phyloP scores from a whole-genome alignment of 208 protist genomes.

The Leptomonas pyrrhocoris region DNA sequence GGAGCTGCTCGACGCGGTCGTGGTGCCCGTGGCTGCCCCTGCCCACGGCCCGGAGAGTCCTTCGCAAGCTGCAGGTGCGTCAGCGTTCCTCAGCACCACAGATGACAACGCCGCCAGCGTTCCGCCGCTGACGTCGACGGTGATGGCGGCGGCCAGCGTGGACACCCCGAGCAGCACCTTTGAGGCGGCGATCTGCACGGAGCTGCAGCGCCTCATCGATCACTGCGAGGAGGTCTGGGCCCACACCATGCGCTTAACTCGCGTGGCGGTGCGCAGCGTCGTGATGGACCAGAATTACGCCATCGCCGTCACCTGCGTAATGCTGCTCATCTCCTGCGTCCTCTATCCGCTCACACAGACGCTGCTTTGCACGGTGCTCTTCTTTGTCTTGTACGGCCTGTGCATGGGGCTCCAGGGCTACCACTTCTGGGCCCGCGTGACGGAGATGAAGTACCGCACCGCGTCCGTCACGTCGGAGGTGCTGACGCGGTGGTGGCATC shows the following conservation, averaged over 20 bases:
- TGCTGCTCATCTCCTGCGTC: constrained; percentile 73
- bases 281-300: constrained; percentile 67
- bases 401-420: constrained; percentile 70
- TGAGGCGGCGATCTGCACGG: constrained; percentile 61
- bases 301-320: constrained; percentile 57
- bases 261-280: constrained; percentile 49
- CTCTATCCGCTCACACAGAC: constrained; percentile 52
- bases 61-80: neutral
- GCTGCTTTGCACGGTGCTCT: constrained; percentile 62
- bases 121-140: neutral
- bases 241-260: constrained; percentile 41
- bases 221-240: constrained; percentile 41
- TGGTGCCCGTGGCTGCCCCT: neutral
- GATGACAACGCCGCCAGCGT: neutral
- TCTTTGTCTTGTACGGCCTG: constrained; percentile 64
- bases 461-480: constrained; percentile 66
- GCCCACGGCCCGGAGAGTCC: too few relatives aligned
- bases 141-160: constrained; percentile 24
- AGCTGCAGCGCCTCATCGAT: constrained; percentile 62
- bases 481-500: constrained; percentile 55
- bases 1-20: constrained; percentile 3
- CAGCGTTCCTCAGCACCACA: neutral
- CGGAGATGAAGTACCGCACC: constrained; percentile 75
- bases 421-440: constrained; percentile 76
- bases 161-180: constrained; percentile 67